phyloP scores from a whole-genome alignment of 2,329 filamentous ascomycete genomes.

The Pseudogymnoascus sp. region DNA sequence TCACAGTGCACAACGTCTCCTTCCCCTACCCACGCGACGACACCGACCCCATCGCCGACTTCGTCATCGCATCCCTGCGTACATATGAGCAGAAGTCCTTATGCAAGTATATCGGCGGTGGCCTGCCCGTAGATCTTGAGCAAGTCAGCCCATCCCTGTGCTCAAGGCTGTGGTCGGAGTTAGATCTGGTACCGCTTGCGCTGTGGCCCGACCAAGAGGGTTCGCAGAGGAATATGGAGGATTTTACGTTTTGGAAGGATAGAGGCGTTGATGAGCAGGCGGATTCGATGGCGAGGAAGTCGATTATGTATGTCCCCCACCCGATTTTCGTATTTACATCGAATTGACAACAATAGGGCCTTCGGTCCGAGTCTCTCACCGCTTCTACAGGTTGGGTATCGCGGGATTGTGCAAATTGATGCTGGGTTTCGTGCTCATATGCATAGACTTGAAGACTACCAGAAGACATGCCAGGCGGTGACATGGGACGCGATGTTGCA shows the following conservation, averaged over 20 bases:
- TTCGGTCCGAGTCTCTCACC: conserved; percentile 67
- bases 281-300: conserved; percentile 73
- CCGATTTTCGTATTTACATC: conserved; percentile 10
- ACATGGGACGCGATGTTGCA: conserved; percentile 50
- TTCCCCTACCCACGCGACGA: conserved; percentile 33
- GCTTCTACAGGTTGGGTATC: conserved; percentile 51
- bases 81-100: conserved; percentile 56
- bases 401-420: conserved; percentile 52
- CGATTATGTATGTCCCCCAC: conserved; percentile 50
- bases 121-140: conserved; percentile 54
- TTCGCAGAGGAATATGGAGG: conserved; percentile 27
- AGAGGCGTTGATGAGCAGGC: conserved; percentile 71
- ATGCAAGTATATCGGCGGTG: conserved; percentile 67
- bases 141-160: conserved; percentile 56
- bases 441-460: conserved; percentile 42
- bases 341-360: conserved; percentile 36
- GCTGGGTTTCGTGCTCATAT: conserved; percentile 42
- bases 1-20: conserved; percentile 51
- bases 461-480: conserved; percentile 39
- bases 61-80: conserved; percentile 48
- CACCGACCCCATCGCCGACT: conserved; percentile 46
- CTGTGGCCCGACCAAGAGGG: conserved; percentile 39
- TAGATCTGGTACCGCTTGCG: conserved; percentile 68
- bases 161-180: conserved; percentile 63
- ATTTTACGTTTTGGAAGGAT: conserved; percentile 37